A percentile compares a stretch with the other conserved stretches of the same genome.
phyloP scores from a whole-genome alignment of 1,284 basidiomycete species.

The Uromyces viciae-fabae region DNA sequence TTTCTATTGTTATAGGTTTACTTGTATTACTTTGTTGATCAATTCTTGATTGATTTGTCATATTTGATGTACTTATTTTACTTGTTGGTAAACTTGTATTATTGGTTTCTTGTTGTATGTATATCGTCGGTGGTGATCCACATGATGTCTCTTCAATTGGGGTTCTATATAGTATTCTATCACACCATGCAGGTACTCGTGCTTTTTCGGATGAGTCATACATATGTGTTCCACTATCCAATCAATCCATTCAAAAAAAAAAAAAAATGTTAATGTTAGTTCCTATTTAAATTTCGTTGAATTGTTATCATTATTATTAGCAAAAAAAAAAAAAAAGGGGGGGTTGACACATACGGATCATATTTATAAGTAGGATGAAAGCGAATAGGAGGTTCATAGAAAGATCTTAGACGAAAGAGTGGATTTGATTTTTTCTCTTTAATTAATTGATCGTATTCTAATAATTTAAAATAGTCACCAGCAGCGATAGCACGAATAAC shows the following conservation, averaged over 20 bases:
- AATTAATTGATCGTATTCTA: conserved; percentile 78
- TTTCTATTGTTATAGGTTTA: too few species aligned
- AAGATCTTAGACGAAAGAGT: conserved; percentile 75
- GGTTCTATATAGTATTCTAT: conserved; percentile 80
- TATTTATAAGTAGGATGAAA: conserved; percentile 96
- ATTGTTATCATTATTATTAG: background rate
- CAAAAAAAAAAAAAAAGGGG: conserved; percentile 49
- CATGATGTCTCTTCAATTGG: conserved; percentile 62
- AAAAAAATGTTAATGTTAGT: conserved; percentile 47
- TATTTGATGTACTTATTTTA: too few species aligned
- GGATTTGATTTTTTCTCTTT: conserved; percentile 83
- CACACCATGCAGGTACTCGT: conserved; percentile 91
- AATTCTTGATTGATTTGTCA: too few species aligned
- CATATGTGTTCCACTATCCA: conserved; percentile 59
- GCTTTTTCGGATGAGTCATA: conserved; percentile 87
- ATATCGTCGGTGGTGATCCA: conserved; percentile 52
- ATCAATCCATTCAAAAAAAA: conserved; percentile 7
- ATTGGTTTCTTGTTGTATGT: conserved; percentile 52
- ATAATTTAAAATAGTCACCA: conserved; percentile 65
- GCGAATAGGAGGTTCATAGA: conserved; percentile 73
- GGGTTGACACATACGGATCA: conserved; percentile 60
- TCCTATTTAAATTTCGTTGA: background rate
- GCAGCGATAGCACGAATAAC: conserved; percentile 68
- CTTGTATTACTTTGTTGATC: too few species aligned
- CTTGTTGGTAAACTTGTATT: too few species aligned